Conservation (phyloP, 768 basidiomycete species). For the Nidula microcarpa region DNA sequence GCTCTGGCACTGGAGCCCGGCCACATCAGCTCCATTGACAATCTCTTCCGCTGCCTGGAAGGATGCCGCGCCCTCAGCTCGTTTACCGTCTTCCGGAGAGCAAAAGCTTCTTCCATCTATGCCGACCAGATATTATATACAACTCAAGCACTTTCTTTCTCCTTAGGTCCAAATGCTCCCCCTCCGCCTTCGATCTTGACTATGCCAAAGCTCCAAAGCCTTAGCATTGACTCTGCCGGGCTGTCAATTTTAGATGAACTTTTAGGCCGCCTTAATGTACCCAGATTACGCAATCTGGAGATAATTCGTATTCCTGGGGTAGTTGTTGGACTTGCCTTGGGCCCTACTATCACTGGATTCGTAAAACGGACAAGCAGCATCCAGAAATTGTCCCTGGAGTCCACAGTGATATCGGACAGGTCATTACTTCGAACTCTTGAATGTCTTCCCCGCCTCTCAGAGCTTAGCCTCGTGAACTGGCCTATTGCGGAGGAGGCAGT, state of each 20-base stretch:
- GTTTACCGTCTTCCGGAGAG: not conserved
- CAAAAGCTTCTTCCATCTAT: not conserved
- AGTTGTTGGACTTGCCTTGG: not conserved
- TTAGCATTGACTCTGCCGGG: not conserved
- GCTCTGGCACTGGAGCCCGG: not conserved
- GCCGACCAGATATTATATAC: not conserved
- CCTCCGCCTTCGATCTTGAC: not conserved
- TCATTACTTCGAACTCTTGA: not conserved
- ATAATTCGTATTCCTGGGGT: not conserved
- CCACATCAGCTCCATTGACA: not conserved
- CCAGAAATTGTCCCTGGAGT: not conserved
- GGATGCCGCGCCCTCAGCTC: not conserved
- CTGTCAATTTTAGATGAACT: not conserved
- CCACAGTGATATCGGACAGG: not conserved
- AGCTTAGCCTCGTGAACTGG: not conserved
- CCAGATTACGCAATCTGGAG: not conserved
- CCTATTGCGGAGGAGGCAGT: not conserved
- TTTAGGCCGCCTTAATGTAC: not conserved
- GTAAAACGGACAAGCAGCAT: not conserved
- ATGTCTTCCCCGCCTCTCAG: not conserved
- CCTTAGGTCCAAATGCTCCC: not conserved
- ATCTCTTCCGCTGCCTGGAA: not conserved
- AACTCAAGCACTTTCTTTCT: not conserved
- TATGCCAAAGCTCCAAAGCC: not conserved
- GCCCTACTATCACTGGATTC: not conserved